These are phyloP conservation scores for Achlya hypogyna DNA, from an alignment of 352 stramenopile species.

Conservation along the genomic window DNA sequence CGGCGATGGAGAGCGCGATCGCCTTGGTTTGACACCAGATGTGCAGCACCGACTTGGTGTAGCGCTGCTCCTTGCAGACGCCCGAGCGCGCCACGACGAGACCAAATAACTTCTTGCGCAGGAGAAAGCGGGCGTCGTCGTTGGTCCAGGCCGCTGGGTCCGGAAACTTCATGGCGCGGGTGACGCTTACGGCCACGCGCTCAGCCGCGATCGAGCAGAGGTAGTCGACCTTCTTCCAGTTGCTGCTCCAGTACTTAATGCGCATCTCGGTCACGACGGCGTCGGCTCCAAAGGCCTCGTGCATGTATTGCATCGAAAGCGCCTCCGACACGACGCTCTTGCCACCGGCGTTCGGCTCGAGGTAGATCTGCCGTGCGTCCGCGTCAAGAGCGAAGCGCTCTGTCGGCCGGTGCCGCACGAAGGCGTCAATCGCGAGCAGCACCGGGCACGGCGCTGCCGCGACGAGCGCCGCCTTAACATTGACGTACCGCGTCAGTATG, in stretches of 20 bases:
- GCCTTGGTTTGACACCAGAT: conserved; percentile 19
- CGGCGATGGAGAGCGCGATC: background rate
- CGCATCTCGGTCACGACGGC: conserved; percentile 26
- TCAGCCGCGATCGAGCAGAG: background rate
- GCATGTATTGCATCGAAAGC: conserved; percentile 25
- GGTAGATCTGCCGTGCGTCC: conserved; percentile 1
- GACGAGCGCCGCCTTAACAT: conserved; percentile 3
- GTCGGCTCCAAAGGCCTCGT: conserved; percentile 18
- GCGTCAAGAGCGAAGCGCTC: background rate
- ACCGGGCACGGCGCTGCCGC: background rate
- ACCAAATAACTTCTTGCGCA: conserved; percentile 17
- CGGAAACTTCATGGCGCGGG: conserved; percentile 18
- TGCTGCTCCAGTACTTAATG: conserved; percentile 25
- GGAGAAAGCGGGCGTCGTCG: background rate
- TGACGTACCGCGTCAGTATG: background rate
- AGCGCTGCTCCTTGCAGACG: conserved; percentile 6
- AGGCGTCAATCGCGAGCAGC: background rate
- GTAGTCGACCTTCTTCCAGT: conserved; percentile 27
- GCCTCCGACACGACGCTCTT: conserved; percentile 25
- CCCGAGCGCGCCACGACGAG: conserved; percentile 11
- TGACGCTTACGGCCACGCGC: conserved; percentile 10
- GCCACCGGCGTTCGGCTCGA: conserved; percentile 23
- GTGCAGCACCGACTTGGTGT: conserved; percentile 17
- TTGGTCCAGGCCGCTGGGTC: background rate
- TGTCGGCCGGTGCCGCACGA: background rate